Conservation (phyloP, 208 protist species). For the Leishmania braziliensis region DNA sequence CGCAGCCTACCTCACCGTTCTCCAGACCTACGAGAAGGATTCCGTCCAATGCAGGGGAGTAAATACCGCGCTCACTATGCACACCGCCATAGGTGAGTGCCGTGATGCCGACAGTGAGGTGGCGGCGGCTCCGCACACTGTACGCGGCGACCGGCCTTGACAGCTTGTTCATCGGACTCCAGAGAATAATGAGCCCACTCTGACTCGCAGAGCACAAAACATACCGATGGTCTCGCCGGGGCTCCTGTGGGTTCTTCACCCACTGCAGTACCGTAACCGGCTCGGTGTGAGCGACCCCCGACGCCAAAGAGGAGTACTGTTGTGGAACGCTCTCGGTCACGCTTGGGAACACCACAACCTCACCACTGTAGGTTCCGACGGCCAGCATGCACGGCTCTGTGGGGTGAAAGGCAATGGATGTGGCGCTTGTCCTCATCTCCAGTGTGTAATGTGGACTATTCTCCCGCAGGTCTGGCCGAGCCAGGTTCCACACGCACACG, state of each 20-base stretch:
- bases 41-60: slow-evolving; percentile 55
- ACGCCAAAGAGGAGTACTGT: slow-evolving; percentile 40
- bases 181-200: slow-evolving; percentile 81
- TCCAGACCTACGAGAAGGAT: slow-evolving; percentile 81
- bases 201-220: slow-evolving; percentile 73
- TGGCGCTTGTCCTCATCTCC: slow-evolving; percentile 80
- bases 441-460: slow-evolving; percentile 75
- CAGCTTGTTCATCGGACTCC: slow-evolving; percentile 74
- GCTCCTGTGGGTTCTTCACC: slow-evolving; percentile 70
- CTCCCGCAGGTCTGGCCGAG: slow-evolving; percentile 57
- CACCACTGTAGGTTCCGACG: slow-evolving; percentile 90
- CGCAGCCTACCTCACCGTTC: slow-evolving; percentile 86
- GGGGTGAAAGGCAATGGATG: slow-evolving; percentile 88
- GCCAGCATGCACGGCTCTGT: slow-evolving; percentile 70
- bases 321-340: slow-evolving; percentile 54
- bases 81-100: slow-evolving; percentile 48
- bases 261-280: slow-evolving; percentile 81
- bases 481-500: slow-evolving; percentile 86
- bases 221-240: slow-evolving; percentile 58
- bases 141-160: slow-evolving; percentile 58
- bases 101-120: slow-evolving; percentile 59
- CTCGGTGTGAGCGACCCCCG: slow-evolving; percentile 60
- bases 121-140: slow-evolving; percentile 56
- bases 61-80: slow-evolving; percentile 25
- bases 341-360: slow-evolving; percentile 73